Base-by-base conservation (phyloP, 2,329 filamentous ascomycete species). In the Calycina herbarum region DNA sequence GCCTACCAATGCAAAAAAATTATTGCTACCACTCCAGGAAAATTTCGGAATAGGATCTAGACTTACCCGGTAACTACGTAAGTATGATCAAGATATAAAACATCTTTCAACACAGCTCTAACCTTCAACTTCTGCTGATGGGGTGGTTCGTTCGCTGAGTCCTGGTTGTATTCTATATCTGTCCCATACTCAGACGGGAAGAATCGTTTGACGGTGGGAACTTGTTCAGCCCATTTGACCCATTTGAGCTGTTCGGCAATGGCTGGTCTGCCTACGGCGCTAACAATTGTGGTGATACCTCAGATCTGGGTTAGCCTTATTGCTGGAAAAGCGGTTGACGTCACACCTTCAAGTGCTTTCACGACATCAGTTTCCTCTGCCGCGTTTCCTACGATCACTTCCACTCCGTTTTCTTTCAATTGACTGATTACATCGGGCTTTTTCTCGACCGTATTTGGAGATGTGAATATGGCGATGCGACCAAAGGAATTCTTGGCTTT, bases 121-220 rank as follows among this genome's bases (percentile, higher is more conserved):
- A 92, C 86, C 72, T 86, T 85, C 62, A 92, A 81, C 76, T 92
- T 92, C 64, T 82, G 77, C 77, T 92, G 89, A 73, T 92, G 89
- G 2, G 89, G 87, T 72, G 83, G 85, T 76, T 92, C 89, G 8
- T 77, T 70, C 2, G 81, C 80, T 15, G 87, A 90, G 27, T 81
- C 73, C 0, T 85, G 79, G 27, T 81, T 79, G 72, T 89, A 88
- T 73, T 88, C 87, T 58, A 78, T 78, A 77, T 79, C 75, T 5
- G 77, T 76, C 33, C 77, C 78, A 56, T 82, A 89, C 65, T 89
- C 86, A 5, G 83, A 84, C 0, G 86, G 85, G 54, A 89, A 79
- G 77, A 88, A 87, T 17, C 85, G 80, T 70, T 83, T 81, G 8
- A 89, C 84, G 87, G 84, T 72, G 88, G 88, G 1, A 85, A 82